A percentile compares a stretch with the other conserved stretches of the same genome.
These are phyloP conservation scores for Diutina scorzettiae DNA, from an alignment of 1,139 yeast genomes.

Conservation along the genomic window DNA sequence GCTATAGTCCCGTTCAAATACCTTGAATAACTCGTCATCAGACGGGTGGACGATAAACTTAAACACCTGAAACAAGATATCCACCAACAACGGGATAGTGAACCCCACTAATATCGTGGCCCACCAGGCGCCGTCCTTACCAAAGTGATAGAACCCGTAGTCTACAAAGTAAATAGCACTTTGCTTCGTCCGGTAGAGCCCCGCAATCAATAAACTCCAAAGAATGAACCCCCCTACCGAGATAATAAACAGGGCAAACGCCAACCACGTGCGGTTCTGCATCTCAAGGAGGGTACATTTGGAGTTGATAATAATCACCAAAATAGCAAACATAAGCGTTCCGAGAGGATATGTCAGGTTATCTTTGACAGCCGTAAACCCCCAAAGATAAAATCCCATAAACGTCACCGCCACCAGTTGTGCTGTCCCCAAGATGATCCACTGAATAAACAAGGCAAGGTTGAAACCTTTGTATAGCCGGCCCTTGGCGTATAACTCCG, in stretches of 20 bases:
- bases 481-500: slow-evolving; percentile 78
- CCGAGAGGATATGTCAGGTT: slow-evolving; percentile 78
- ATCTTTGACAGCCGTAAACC: slow-evolving; percentile 51
- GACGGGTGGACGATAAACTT: slow-evolving; percentile 48
- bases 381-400: slow-evolving; percentile 56
- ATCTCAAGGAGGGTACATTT: slow-evolving; percentile 78
- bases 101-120: slow-evolving; percentile 48
- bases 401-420: slow-evolving; percentile 69
- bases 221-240: slow-evolving; percentile 81
- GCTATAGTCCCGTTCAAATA: slow-evolving; percentile 58
- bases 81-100: slow-evolving; percentile 52
- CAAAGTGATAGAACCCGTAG: slow-evolving; percentile 58
- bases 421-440: slow-evolving; percentile 70
- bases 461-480: slow-evolving; percentile 69
- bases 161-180: slow-evolving; percentile 62
- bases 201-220: slow-evolving; percentile 74
- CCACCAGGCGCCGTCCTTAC: slow-evolving; percentile 80
- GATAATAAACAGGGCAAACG: slow-evolving; percentile 56
- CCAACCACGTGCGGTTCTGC: slow-evolving; percentile 66
- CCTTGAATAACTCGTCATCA: slow-evolving; percentile 71
- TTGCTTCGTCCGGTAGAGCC: slow-evolving; percentile 45
- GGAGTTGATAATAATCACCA: slow-evolving; percentile 60
- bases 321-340: slow-evolving; percentile 56
- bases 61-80: slow-evolving; percentile 47
- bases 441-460: slow-evolving; percentile 50